A percentile compares a stretch with the other conserved stretches of the same genome.
These are phyloP conservation scores for Talaromyces sp. DNA, from an alignment of 2,329 filamentous ascomycete genomes.

Conservation along the genomic window DNA sequence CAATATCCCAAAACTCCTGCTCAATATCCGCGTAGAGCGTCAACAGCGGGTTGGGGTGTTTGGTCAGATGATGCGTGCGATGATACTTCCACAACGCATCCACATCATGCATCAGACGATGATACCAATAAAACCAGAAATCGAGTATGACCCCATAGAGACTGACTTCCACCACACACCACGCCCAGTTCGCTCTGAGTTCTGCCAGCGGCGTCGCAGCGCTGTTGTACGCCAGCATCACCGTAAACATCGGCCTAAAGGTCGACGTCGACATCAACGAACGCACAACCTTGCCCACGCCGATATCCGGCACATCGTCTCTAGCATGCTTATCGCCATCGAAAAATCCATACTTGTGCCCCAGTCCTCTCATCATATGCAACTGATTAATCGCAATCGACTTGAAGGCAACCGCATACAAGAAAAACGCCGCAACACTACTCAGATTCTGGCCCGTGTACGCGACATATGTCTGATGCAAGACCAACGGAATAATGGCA, in stretches of 20 bases:
- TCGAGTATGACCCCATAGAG: slow-evolving; percentile 41
- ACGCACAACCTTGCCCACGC: slow-evolving; percentile 29
- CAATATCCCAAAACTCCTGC: slow-evolving; percentile 41
- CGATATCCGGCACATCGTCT: slow-evolving; percentile 40
- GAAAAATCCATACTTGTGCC: slow-evolving; percentile 37
- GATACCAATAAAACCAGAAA: slow-evolving; percentile 46
- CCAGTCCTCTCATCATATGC: slow-evolving; percentile 33
- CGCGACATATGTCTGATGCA: slow-evolving; percentile 34
- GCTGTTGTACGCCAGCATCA: slow-evolving; percentile 26
- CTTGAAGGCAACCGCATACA: slow-evolving; percentile 39
- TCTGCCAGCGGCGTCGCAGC: slow-evolving; percentile 20
- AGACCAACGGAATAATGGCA: slow-evolving; percentile 31
- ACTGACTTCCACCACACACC: slow-evolving; percentile 36
- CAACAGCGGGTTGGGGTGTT: slow-evolving; percentile 41
- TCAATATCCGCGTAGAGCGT: slow-evolving; percentile 39
- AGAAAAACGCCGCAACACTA: slow-evolving; percentile 29
- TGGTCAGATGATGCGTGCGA: slow-evolving; percentile 43
- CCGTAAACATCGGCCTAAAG: slow-evolving; percentile 29
- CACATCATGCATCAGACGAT: slow-evolving; percentile 39
- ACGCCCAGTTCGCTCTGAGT: slow-evolving; percentile 27
- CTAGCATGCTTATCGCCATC: slow-evolving; percentile 43
- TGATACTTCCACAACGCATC: slow-evolving; percentile 40
- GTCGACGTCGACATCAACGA: slow-evolving; percentile 32
- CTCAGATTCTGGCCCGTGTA: slow-evolving; percentile 29
- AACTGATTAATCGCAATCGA: slow-evolving; percentile 36